Evolutionary conservation across 2,329 filamentous ascomycete species (phyloP).

Genomic region (Diplodia corticola): DNA sequence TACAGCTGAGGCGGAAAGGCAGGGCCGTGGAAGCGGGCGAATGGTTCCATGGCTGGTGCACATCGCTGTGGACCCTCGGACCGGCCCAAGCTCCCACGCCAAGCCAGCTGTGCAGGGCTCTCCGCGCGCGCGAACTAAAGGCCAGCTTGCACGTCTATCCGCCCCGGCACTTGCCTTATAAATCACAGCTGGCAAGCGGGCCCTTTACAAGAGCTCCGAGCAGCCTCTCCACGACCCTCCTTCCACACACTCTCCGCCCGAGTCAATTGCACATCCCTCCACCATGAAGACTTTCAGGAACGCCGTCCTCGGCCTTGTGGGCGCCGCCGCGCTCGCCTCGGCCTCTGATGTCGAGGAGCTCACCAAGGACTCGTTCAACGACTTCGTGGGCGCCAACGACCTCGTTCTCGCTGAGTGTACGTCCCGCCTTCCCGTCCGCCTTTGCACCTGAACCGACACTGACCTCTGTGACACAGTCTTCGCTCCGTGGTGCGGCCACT

Average conservation of each 20-base stretch:
- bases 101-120: conserved; percentile 15
- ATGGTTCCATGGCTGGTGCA: conserved; percentile 1
- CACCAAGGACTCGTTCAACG: conserved; percentile 81
- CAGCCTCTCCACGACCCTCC: neutral
- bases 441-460: conserved; percentile 38
- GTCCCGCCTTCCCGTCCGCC: conserved; percentile 36
- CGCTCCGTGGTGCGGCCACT: conserved; percentile 96
- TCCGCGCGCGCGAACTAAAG: conserved; percentile 18
- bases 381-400: conserved; percentile 81
- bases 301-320: conserved; percentile 43
- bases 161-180: conserved; percentile 20
- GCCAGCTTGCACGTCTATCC: conserved; percentile 19
- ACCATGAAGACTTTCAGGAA: conserved; percentile 29
- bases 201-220: conserved; percentile 15
- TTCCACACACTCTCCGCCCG: conserved; percentile 2
- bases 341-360: conserved; percentile 82
- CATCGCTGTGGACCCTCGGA: conserved; percentile 7
- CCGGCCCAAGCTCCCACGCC: conserved; percentile 21
- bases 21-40: neutral
- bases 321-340: conserved; percentile 60
- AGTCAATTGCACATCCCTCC: conserved; percentile 1
- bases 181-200: conserved; percentile 7
- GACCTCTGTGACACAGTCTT: conserved; percentile 64
- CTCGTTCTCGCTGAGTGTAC: conserved; percentile 93
- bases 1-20: neutral